Evolutionary conservation across 2,329 filamentous ascomycete genomes (phyloP).

Genomic region (Colletotrichum orbiculare): DNA sequence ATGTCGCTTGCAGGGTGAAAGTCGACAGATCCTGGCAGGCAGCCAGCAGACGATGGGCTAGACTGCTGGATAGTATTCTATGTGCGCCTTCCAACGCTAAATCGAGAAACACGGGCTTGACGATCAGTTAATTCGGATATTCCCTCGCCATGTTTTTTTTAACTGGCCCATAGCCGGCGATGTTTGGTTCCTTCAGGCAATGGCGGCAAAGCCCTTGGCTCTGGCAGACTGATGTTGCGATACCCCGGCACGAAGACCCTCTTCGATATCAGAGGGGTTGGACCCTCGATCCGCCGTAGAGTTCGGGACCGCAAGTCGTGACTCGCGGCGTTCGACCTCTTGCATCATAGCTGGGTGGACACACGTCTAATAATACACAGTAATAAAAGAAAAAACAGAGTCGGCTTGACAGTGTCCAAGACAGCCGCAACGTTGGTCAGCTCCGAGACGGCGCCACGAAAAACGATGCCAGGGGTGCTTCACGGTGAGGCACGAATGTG

Average conservation of each 20-base stretch:
- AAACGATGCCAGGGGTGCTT: constrained; percentile 7
- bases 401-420: constrained; percentile 16
- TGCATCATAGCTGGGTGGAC: constrained; percentile 24
- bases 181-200: constrained; percentile 28
- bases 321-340: constrained; percentile 32
- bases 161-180: constrained; percentile 10
- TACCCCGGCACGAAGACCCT: constrained; percentile 14
- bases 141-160: constrained; percentile 34
- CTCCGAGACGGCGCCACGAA: constrained; percentile 16
- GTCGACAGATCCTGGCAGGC: constrained; percentile 26
- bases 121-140: constrained; percentile 29
- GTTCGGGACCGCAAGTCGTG: constrained; percentile 31
- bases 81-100: constrained; percentile 27
- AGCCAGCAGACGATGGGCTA: constrained; percentile 22
- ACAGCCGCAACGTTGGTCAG: constrained; percentile 12
- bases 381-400: not conserved
- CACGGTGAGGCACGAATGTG: not conserved
- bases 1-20: constrained; percentile 35
- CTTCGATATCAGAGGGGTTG: constrained; percentile 32
- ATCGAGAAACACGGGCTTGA: constrained; percentile 28
- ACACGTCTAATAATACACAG: too few relatives aligned
- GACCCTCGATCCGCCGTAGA: constrained; percentile 32
- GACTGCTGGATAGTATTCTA: constrained; percentile 28
- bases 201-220: constrained; percentile 35
- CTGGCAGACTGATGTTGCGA: constrained; percentile 12